Base-by-base conservation (phyloP, 192 early-diverging fungal genomes). In the Entrophospora sp. region DNA sequence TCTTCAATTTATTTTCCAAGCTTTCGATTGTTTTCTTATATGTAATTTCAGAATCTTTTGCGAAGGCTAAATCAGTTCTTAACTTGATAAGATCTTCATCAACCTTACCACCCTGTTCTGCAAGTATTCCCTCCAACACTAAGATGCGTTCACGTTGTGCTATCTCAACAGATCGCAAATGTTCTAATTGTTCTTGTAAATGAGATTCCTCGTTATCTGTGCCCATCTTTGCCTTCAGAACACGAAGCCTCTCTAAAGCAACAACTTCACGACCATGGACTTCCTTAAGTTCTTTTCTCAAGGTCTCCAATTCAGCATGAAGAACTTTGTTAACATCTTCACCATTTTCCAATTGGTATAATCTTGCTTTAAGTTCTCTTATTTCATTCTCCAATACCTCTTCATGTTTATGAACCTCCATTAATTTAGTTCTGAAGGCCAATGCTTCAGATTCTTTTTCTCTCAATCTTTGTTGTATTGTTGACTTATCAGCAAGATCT, bases 351-450 rank as follows among this genome's bases (percentile, higher is more conserved):
- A 49, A 32, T 49, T 46, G 28, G 4, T 63, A 7, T 20, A 44
- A 20, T 6, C 20, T 13, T 38, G 31, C 16, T 22, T 66, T 53
- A 0, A 66, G 31, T 66, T 55, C 45, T 38, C 42, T 55, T 8
- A 66, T 66, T 53, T 66, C 64, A 51, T 30, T 38, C 6, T 35
- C 37, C n/a, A 66, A 25, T 20, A 18, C 64, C 10, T 37, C 49
- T 66, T 66, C 64, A 12, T 37, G 32, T 40, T 66, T 66, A 31
- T 53, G 64, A 55, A 42, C 49, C 18, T 66, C 64, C 28, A 28
- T 42, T 18, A 66, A n/a, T 53, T 66, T 66, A 13, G 64, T 40
- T 55, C 40, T 40, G 14, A 55, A 40, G 16, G 35, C 25, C 42
- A 37, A 35, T 1, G 49, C 64, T 43, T 66, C 64, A 25, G 46